phyloP scores from a whole-genome alignment of 1,139 yeast genomes.

The Suhomyces chickasaworum region DNA sequence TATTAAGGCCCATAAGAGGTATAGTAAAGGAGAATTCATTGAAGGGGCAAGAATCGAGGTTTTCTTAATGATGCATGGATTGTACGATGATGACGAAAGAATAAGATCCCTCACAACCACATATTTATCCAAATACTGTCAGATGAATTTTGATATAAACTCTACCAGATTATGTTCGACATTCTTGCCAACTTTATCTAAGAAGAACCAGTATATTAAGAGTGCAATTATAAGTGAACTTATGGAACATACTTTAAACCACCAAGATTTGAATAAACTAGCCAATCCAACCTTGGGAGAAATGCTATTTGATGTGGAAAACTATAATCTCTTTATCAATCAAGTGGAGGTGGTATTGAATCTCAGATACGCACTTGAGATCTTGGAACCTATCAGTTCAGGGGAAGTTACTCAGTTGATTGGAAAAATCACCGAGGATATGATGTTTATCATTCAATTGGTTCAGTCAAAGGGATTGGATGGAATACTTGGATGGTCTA shows the following conservation, averaged over 20 bases:
- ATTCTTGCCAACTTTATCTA: not conserved
- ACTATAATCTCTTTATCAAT: conserved; percentile 32
- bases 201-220: conserved; percentile 1
- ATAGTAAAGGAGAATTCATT: not conserved
- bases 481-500: conserved; percentile 26
- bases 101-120: conserved; percentile 43
- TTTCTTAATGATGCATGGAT: conserved; percentile 22
- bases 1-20: conserved; percentile 20
- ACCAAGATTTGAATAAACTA: conserved; percentile 1
- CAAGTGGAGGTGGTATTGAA: conserved; percentile 17
- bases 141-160: conserved; percentile 22
- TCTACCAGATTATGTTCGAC: conserved; percentile 26
- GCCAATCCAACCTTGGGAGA: conserved; percentile 6
- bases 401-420: not conserved
- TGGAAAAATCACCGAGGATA: not conserved
- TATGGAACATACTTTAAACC: not conserved
- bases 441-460: conserved; percentile 5
- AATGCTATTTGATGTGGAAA: conserved; percentile 36
- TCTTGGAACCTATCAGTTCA: not conserved
- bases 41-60: conserved; percentile 7
- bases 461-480: conserved; percentile 14
- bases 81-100: conserved; percentile 64
- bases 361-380: conserved; percentile 3
- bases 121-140: conserved; percentile 29
- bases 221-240: conserved; percentile 6